Conservation (phyloP, 2,329 filamentous ascomycete species). For the Aspergillus viridinutans region DNA sequence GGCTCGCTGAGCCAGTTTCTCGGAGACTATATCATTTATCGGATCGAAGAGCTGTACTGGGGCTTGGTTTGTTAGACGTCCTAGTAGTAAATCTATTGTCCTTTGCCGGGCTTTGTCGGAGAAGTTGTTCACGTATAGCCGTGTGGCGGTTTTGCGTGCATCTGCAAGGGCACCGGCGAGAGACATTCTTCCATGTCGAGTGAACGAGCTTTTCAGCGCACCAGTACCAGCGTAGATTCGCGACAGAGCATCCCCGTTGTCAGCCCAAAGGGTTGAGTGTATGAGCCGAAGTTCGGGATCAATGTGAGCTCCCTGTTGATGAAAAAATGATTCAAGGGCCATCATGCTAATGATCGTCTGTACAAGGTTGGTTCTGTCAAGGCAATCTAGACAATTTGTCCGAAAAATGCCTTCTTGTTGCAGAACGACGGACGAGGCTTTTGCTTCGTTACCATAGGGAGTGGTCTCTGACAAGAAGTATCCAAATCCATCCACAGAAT, state of each 20-base stretch:
- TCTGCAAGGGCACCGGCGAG: conserved; percentile 91
- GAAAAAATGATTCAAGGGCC: conserved; percentile 80
- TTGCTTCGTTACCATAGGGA: conserved; percentile 28
- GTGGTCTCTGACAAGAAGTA: conserved; percentile 80
- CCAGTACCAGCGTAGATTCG: conserved; percentile 96
- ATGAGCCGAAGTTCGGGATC: conserved; percentile 83
- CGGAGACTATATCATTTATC: conserved; percentile 82
- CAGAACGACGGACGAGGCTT: conserved; percentile 61
- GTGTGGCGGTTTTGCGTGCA: conserved; percentile 86
- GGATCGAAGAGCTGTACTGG: conserved; percentile 88
- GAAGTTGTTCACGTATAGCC: conserved; percentile 97
- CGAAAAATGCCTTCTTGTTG: conserved; percentile 95
- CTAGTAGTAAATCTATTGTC: conserved; percentile 89
- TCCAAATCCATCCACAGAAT: conserved; percentile 82
- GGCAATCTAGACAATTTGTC: conserved; percentile 92
- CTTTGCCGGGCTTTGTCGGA: conserved; percentile 88
- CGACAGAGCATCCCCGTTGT: conserved; percentile 90
- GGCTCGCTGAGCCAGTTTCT: conserved; percentile 63
- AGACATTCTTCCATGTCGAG: conserved; percentile 91
- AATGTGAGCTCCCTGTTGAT: conserved; percentile 65
- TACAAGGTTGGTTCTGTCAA: conserved; percentile 92
- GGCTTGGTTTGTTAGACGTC: conserved; percentile 74
- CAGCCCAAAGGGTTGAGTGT: conserved; percentile 92
- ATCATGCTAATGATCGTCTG: conserved; percentile 94
- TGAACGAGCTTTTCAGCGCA: conserved; percentile 92